A percentile compares a stretch with the other conserved stretches of the same genome.
These are phyloP conservation scores for Amanita muscaria DNA, from an alignment of 768 basidiomycete genomes.

Conservation along the genomic window DNA sequence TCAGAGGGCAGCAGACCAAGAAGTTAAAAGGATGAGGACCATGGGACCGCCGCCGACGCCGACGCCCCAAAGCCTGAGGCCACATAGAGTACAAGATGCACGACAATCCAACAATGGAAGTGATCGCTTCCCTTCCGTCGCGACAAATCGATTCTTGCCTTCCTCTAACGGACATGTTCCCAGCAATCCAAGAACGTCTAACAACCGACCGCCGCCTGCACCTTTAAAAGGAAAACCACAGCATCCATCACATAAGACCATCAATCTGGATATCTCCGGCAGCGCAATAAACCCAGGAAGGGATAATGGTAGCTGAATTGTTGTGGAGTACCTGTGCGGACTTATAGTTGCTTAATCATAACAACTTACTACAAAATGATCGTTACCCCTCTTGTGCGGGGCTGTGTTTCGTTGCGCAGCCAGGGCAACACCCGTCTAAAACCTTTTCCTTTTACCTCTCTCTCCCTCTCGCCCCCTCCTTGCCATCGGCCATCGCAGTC, in stretches of 20 bases:
- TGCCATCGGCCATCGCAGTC: too few species aligned
- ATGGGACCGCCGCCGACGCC: constrained; percentile 52
- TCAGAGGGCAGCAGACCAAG: constrained; percentile 8
- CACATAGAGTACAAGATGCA: constrained; percentile 11
- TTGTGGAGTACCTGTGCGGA: too few species aligned
- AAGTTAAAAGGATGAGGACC: constrained; percentile 17
- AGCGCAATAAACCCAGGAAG: neutral
- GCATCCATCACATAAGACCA: neutral
- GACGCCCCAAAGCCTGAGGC: constrained; percentile 34
- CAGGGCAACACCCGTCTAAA: constrained; percentile 2
- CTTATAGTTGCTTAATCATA: too few species aligned
- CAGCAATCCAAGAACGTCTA: neutral
- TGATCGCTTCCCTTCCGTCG: neutral
- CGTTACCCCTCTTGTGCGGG: constrained; percentile 4
- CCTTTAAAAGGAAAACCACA: constrained; percentile 6
- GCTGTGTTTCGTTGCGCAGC: constrained; percentile 3
- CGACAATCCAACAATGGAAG: neutral
- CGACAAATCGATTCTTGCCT: constrained; percentile 6
- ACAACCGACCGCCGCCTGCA: constrained; percentile 8
- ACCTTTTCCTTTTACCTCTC: too few species aligned
- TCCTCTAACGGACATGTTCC: neutral
- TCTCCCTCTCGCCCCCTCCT: too few species aligned
- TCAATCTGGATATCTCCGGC: neutral
- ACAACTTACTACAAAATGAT: too few species aligned
- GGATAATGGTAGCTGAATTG: neutral